Percentiles rank a stretch among this genome's conserved stretches.
phyloP scores from a whole-genome alignment of 2,329 filamentous ascomycete genomes.

The Coniosporium tulheliwenetii region DNA sequence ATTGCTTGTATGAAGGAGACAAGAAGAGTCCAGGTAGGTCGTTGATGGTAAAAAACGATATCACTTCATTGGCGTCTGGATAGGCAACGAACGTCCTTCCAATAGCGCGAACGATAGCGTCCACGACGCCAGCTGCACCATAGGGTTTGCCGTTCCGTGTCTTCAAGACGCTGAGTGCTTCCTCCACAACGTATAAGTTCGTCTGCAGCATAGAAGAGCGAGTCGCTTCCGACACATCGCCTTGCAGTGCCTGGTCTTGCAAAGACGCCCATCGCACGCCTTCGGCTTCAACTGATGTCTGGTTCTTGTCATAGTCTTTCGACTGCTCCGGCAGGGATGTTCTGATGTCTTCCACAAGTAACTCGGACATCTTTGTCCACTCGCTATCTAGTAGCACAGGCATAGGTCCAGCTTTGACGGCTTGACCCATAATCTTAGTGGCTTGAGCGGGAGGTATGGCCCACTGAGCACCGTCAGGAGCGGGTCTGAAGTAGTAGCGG shows the following conservation, averaged over 20 bases:
- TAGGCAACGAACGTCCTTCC: slow-evolving; percentile 24
- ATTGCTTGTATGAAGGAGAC: slow-evolving; percentile 51
- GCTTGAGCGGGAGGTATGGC: slow-evolving; percentile 27
- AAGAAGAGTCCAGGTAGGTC: slow-evolving; percentile 43
- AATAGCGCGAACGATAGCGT: slow-evolving; percentile 32
- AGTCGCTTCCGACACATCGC: slow-evolving; percentile 8
- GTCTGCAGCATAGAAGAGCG: slow-evolving; percentile 14
- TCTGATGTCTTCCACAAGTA: slow-evolving; percentile 51
- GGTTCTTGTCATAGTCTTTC: slow-evolving; percentile 57
- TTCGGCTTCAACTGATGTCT: slow-evolving; percentile 50
- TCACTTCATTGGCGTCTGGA: slow-evolving; percentile 23
- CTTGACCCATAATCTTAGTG: slow-evolving; percentile 21
- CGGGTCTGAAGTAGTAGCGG: slow-evolving; percentile 34
- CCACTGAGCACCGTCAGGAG: slow-evolving; percentile 32
- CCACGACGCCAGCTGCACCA: slow-evolving; percentile 44
- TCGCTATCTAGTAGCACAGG: slow-evolving; percentile 35
- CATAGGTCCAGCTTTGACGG: slow-evolving; percentile 25
- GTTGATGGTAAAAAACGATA: slow-evolving; percentile 33
- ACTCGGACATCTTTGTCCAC: slow-evolving; percentile 47
- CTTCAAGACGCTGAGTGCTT: slow-evolving; percentile 33
- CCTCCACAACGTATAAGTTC: slow-evolving; percentile 24
- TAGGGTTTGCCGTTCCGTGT: slow-evolving; percentile 49
- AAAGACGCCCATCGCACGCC: slow-evolving; percentile 51
- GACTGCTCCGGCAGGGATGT: slow-evolving; percentile 70
- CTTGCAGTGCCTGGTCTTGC: slow-evolving; percentile 21